Conservation (phyloP, 2,329 filamentous ascomycete species). For the Aspergillus felis region DNA sequence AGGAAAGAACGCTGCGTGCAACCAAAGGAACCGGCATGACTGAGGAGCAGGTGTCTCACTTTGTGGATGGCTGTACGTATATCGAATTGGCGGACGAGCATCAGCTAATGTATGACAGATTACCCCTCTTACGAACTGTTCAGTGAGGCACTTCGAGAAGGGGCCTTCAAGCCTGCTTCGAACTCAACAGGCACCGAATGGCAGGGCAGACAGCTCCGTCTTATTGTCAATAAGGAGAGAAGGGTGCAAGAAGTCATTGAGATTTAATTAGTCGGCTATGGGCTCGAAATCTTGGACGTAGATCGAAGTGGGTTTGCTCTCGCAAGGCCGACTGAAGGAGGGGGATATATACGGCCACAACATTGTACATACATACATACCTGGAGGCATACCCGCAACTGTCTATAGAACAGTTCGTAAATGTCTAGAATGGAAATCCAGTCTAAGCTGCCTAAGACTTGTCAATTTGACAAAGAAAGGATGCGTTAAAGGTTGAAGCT, state of each 20-base stretch:
- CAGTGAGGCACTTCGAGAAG: constrained; percentile 55
- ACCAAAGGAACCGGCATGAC: constrained; percentile 74
- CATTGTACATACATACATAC: neutral
- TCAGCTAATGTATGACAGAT: constrained; percentile 36
- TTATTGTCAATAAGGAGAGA: constrained; percentile 60
- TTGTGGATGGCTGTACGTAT: constrained; percentile 63
- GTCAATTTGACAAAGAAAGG: neutral
- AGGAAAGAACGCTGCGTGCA: constrained; percentile 67
- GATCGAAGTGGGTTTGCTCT: neutral
- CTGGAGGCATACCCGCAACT: neutral
- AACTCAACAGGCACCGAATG: constrained; percentile 28
- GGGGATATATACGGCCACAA: neutral
- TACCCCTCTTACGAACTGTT: constrained; percentile 71
- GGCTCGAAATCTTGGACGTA: neutral
- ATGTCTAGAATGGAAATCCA: neutral
- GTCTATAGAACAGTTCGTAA: neutral
- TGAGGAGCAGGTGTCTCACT: constrained; percentile 70
- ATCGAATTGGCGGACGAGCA: neutral
- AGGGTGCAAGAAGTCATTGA: constrained; percentile 55
- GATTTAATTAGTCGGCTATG: constrained; percentile 34
- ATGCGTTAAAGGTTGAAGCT: neutral
- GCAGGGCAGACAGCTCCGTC: constrained; percentile 55
- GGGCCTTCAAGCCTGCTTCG: constrained; percentile 47
- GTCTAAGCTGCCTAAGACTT: neutral
- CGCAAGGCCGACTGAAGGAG: neutral